These are phyloP conservation scores for Hypocreales sp. DNA, from an alignment of 2,329 filamentous ascomycete genomes.

Conservation along the genomic window DNA sequence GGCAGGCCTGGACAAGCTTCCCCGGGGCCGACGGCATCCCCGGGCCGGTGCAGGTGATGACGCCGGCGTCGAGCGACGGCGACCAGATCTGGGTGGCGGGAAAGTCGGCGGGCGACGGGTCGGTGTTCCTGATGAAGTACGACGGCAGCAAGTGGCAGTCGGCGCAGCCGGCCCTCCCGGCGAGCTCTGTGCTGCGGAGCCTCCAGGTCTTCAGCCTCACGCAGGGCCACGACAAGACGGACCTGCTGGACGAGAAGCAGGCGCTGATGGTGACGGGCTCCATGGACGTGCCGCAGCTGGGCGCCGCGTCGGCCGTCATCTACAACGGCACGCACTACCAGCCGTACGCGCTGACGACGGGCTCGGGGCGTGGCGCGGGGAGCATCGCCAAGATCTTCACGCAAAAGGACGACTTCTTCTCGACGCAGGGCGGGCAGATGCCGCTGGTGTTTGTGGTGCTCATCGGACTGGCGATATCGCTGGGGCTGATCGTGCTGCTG, in stretches of 20 bases:
- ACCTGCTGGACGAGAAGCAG: slow-evolving; percentile 50
- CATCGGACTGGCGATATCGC: slow-evolving; percentile 63
- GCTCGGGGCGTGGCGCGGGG: slow-evolving; percentile 46
- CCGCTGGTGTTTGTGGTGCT: slow-evolving; percentile 66
- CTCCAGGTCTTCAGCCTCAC: slow-evolving; percentile 69
- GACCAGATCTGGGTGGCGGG: slow-evolving; percentile 75
- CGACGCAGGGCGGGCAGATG: slow-evolving; percentile 38
- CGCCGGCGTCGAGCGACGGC: slow-evolving; percentile 55
- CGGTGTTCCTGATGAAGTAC: slow-evolving; percentile 69
- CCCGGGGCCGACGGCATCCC: slow-evolving; percentile 51
- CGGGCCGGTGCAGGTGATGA: slow-evolving; percentile 64
- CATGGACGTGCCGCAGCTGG: slow-evolving; percentile 59
- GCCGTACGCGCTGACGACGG: slow-evolving; percentile 70
- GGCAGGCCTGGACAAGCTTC: slow-evolving; percentile 49
- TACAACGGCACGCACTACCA: slow-evolving; percentile 70
- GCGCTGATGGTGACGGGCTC: slow-evolving; percentile 74
- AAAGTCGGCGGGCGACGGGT: slow-evolving; percentile 42
- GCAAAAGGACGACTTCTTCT: slow-evolving; percentile 65
- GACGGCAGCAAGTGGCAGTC: slow-evolving; percentile 57
- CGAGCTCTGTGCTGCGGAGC: slow-evolving; percentile 55
- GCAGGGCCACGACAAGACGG: slow-evolving; percentile 46
- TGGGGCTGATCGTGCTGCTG: slow-evolving; percentile 62
- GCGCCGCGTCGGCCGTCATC: slow-evolving; percentile 69
- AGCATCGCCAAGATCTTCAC: slow-evolving; percentile 74
- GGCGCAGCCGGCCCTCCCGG: slow-evolving; percentile 45